Percentiles rank a stretch among this genome's conserved stretches.
Conservation (phyloP, 371 early-diverging fungal genomes). For the Saksenaea vasiformis region DNA sequence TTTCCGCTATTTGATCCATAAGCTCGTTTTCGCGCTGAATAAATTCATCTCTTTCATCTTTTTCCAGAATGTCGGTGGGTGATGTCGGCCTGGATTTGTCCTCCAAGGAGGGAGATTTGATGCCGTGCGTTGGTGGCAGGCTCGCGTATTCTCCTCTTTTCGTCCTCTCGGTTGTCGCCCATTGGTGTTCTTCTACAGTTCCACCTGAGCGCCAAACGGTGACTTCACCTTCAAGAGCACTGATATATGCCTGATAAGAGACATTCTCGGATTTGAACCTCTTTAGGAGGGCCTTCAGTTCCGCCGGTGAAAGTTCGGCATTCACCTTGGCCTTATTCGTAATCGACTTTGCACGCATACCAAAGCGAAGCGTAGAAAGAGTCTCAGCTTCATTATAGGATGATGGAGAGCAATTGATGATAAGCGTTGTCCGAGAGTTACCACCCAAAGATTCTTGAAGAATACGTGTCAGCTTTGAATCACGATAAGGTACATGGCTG, state of each 20-base stretch:
- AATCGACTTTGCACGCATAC: slow-evolving; percentile 95
- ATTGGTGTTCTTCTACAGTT: slow-evolving; percentile 69
- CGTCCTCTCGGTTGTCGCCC: slow-evolving; percentile 74
- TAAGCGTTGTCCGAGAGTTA: slow-evolving; percentile 93
- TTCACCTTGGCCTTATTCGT: slow-evolving; percentile 99
- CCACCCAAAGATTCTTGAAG: slow-evolving; percentile 98
- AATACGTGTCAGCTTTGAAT: slow-evolving; percentile 98
- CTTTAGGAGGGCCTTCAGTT: slow-evolving; percentile 90
- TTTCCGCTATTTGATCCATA: slow-evolving; percentile 85
- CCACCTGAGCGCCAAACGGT: slow-evolving; percentile 85
- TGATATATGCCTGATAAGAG: slow-evolving; percentile 79
- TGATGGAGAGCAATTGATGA: slow-evolving; percentile 96
- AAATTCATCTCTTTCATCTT: slow-evolving; percentile 93
- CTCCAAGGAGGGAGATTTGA: slow-evolving; percentile 44
- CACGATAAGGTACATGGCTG: slow-evolving; percentile 96
- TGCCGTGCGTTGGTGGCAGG: slow-evolving; percentile 49
- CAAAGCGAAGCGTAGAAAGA: slow-evolving; percentile 94
- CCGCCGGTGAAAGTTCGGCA: slow-evolving; percentile 88
- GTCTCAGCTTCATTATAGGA: slow-evolving; percentile 97
- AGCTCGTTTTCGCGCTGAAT: slow-evolving; percentile 92
- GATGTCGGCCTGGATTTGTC: slow-evolving; percentile 73
- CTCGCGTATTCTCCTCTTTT: slow-evolving; percentile 49
- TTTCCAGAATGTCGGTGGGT: slow-evolving; percentile 70
- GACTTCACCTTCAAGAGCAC: slow-evolving; percentile 85
- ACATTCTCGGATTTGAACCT: slow-evolving; percentile 79